phyloP scores from a whole-genome alignment of 352 stramenopile species.

The Thraustochytrium striatum region DNA sequence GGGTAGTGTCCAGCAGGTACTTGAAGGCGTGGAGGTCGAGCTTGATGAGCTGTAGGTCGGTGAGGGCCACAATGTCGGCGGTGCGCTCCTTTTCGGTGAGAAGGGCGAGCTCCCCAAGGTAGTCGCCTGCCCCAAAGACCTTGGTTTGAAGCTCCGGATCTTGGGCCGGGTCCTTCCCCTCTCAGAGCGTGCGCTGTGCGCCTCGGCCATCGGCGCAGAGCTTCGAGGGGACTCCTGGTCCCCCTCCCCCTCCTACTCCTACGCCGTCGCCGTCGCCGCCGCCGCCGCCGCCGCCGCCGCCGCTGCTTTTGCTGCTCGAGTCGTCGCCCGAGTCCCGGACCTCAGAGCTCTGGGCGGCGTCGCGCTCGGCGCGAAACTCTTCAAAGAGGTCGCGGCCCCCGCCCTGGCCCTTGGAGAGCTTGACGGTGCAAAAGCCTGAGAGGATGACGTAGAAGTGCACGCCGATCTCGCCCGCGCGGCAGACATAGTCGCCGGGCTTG shows the following conservation, averaged over 20 bases:
- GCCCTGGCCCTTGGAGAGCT: not conserved
- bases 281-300: not conserved
- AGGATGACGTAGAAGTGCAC: conserved; percentile 58
- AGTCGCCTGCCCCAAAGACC: conserved; percentile 74
- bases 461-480: conserved; percentile 57
- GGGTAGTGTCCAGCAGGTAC: conserved; percentile 39
- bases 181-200: no score
- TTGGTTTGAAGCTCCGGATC: conserved; percentile 51
- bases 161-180: no score
- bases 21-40: conserved; percentile 18
- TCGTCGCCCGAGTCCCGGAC: not conserved
- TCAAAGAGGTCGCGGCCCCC: not conserved
- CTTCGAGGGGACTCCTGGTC: no score
- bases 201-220: no score
- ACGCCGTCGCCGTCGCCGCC: not conserved
- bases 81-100: conserved; percentile 26
- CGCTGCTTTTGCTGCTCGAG: not conserved
- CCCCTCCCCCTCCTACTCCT: no score
- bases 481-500: conserved; percentile 13
- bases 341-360: not conserved
- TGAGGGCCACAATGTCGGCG: conserved; percentile 20
- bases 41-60: not conserved
- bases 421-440: not conserved
- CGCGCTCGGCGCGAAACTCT: not conserved
- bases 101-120: conserved; percentile 64